Evolutionary conservation across 1,284 basidiomycete species (phyloP), one percentile per base, ranked within the genome.

Genomic region (Ceraceosorus guamensis): DNA sequence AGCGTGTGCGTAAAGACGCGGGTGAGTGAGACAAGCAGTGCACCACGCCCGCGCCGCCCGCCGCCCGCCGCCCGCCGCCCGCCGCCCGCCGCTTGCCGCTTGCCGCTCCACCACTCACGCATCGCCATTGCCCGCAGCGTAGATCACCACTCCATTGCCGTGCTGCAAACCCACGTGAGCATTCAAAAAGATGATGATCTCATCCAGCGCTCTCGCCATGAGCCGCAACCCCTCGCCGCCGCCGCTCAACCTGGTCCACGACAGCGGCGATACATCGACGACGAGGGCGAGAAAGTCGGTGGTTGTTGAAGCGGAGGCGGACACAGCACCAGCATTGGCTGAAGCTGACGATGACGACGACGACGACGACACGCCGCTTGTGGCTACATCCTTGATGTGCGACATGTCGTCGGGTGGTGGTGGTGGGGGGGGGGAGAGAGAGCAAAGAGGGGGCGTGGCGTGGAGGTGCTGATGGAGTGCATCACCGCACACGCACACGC

Each of bases 81-180:
- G 34, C 46, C 46, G n/a, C n/a, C n/a, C n/a, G n/a, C n/a, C n/a
- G n/a, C n/a, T n/a, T n/a, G n/a, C n/a, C n/a, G n/a, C n/a, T n/a
- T n/a, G n/a, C n/a, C n/a, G n/a, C n/a, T n/a, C n/a, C n/a, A n/a
- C n/a, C 48, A 41, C 37, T 41, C 8, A 41, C 37, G 8, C 8
- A n/a, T 50, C 57, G 60, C 65, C 67, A 0, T 41, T 48, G 8
- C 89, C 82, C 5, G 90, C 91, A 6, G 85, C 92, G 74, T 91
- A 95, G 46, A 97, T 87, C 4, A 91, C 88, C 14, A 97, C 80
- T 5, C 87, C 85, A 75, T 97, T 99, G 69, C 92, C 90, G 79
- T 92, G 87, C 62, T 87, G 84, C 66, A 86, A 83, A 0, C 91
- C 91, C 57, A 93, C 83, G 78, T 97, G 91, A 0, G 91, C 84